Evolutionary conservation across 768 basidiomycete species (phyloP), one percentile per base, ranked within the genome.

Genomic region (Dacryopinax primogenitus): DNA sequence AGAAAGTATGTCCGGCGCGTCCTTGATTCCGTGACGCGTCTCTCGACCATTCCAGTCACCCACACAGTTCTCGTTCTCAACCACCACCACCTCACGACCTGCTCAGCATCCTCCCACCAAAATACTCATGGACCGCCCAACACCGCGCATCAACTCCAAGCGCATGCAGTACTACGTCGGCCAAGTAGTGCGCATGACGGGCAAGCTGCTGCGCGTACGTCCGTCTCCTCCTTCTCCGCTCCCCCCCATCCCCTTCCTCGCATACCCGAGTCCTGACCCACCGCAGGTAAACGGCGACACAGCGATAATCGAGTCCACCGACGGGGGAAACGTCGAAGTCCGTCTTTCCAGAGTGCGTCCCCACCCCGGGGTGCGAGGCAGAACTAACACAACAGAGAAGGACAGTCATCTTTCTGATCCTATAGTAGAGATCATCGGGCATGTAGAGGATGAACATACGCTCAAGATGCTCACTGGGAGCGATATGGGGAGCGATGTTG

Each of bases 351-450:
- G 72, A 65, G 85, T 84, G 61, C n/a, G 70, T 76, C 64, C 32
- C 66, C 37, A 35, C 33, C 26, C n/a, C 33, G 39, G 33, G 35
- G 16, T 36, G 45, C n/a, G 23, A 15, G 15, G 61, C 66, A 61
- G 36, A 69, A 63, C 16, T 58, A 62, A 62, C 33, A 32, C 65
- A 44, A 21, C 66, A 47, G 47, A 37, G 39, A 63, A 83, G 80
- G 78, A 77, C 65, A 71, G 77, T 28, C 73, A 78, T 51, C 75
- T 85, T 63, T 74, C 75, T 1, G 83, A 83, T 63, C 75, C 81
- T 1, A 88, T 76, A 67, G 76, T 86, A 51, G 89, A 91, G 72
- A 76, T 90, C 63, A 79, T 90, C 32, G 88, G 87, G 4, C 79
- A 72, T 3, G 87, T 84, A 23, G 65, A 78, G 26, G 78, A 83